Conservation (phyloP, 2,329 filamentous ascomycete genomes). For the Arthrobotrys megalospora region DNA sequence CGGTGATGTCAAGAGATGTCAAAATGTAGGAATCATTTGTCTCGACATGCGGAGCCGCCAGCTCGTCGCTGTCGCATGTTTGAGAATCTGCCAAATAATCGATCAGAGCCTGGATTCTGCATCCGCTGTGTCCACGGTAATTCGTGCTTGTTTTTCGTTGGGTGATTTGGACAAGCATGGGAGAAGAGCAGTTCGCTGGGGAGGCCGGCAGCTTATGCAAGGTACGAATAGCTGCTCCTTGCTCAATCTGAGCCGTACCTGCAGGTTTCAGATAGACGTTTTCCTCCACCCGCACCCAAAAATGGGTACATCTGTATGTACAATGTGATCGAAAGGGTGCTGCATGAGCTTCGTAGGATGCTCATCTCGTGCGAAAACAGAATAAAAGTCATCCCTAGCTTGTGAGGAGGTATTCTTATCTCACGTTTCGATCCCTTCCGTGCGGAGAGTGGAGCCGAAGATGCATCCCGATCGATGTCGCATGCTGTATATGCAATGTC, state of each 20-base stretch:
- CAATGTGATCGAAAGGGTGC: slow-evolving; percentile 29
- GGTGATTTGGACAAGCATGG: slow-evolving; percentile 1
- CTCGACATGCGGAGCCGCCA: slow-evolving; percentile 34
- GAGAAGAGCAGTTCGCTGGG: slow-evolving; percentile 26
- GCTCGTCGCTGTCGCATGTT: slow-evolving; percentile 52
- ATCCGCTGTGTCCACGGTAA: slow-evolving; percentile 17
- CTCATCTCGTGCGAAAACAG: slow-evolving; percentile 15
- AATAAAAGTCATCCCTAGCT: slow-evolving; percentile 1
- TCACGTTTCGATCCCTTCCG: slow-evolving; percentile 26
- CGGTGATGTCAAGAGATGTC: slow-evolving; percentile 20
- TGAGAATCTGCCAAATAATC: slow-evolving; percentile 59
- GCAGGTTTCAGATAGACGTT: slow-evolving; percentile 61
- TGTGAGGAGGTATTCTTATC: slow-evolving; percentile 30
- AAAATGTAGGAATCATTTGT: slow-evolving; percentile 39
- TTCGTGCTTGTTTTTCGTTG: slow-evolving; percentile 20
- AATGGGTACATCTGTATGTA: slow-evolving; percentile 41
- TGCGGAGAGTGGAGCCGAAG: slow-evolving; percentile 41
- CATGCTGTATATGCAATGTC: slow-evolving; percentile 39
- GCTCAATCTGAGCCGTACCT: slow-evolving; percentile 59
- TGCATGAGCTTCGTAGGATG: slow-evolving; percentile 44
- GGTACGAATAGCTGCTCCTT: slow-evolving; percentile 55
- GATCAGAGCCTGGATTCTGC: slow-evolving; percentile 38
- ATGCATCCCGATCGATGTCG: slow-evolving; percentile 44
- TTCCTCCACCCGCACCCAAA: slow-evolving; percentile 54
- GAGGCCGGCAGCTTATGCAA: slow-evolving; percentile 58